Evolutionary conservation across 371 early-diverging fungal species (phyloP).

Genomic region (Actinomortierella wolfii): DNA sequence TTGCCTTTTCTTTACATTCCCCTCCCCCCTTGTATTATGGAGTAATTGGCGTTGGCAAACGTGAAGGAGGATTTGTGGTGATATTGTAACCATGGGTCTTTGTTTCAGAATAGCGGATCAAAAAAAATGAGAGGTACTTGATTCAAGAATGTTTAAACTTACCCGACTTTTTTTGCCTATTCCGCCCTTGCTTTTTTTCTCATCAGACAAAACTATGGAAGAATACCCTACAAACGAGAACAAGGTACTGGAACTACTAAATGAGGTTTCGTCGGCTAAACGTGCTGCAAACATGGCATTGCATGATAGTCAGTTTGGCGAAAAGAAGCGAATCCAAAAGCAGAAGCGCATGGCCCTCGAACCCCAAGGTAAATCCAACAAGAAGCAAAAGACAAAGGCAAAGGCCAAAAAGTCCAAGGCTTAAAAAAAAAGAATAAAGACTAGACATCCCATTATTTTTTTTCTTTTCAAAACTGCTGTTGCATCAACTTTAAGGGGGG

Average conservation of each 20-base stretch:
- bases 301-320: conserved; percentile 77
- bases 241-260: conserved; percentile 78
- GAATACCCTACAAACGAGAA: conserved; percentile 80
- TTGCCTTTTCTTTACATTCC: not conserved
- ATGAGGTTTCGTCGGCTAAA: conserved; percentile 88
- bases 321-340: conserved; percentile 61
- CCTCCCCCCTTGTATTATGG: not conserved
- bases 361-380: no score
- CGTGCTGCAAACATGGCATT: conserved; percentile 86
- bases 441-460: no score
- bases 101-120: no score
- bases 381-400: no score
- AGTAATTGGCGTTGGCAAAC: not conserved
- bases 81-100: no score
- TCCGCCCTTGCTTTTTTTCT: conserved; percentile 2
- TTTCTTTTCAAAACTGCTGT: no score
- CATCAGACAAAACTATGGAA: conserved; percentile 77
- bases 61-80: no score
- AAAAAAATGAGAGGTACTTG: no score
- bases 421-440: no score
- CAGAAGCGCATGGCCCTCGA: conserved; percentile 53
- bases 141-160: not conserved
- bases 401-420: no score
- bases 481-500: no score
- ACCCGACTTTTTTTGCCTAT: not conserved